Evolutionary conservation across 73 alveolate species (phyloP).

Genomic region (Uronychia setigera): DNA sequence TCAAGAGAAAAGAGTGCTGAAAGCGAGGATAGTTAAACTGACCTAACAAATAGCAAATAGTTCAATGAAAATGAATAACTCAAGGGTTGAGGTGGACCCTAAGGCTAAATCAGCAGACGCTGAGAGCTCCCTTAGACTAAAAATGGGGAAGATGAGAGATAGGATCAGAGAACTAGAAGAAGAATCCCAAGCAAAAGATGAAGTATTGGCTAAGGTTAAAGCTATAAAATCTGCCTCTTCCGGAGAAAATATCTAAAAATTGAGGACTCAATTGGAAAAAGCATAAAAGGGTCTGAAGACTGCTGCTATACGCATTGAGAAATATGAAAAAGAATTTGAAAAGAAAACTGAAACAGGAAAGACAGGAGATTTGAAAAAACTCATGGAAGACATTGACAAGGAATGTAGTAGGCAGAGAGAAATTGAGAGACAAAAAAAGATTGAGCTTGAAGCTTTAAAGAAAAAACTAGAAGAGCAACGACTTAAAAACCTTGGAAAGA

Average conservation of each 20-base stretch:
- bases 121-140: not conserved
- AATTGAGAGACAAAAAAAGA: not conserved
- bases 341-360: not conserved
- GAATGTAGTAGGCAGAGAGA: not conserved
- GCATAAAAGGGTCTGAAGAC: not conserved
- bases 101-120: not conserved
- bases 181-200: not conserved
- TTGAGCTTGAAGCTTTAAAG: not conserved
- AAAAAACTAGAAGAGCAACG: not conserved
- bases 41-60: too few species aligned
- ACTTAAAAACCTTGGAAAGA: not conserved
- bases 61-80: not conserved
- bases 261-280: not conserved
- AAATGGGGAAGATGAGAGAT: too few species aligned
- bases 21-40: not conserved
- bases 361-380: not conserved
- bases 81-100: not conserved
- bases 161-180: not conserved
- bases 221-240: not conserved
- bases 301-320: not conserved
- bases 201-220: not conserved
- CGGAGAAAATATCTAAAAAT: not conserved
- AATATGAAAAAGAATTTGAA: not conserved
- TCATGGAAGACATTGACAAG: not conserved
- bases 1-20: not conserved